A percentile compares a stretch with the other conserved stretches of the same genome.
phyloP scores from a whole-genome alignment of 2,329 filamentous ascomycete genomes.

The Exophiala phaeomuriformis region DNA sequence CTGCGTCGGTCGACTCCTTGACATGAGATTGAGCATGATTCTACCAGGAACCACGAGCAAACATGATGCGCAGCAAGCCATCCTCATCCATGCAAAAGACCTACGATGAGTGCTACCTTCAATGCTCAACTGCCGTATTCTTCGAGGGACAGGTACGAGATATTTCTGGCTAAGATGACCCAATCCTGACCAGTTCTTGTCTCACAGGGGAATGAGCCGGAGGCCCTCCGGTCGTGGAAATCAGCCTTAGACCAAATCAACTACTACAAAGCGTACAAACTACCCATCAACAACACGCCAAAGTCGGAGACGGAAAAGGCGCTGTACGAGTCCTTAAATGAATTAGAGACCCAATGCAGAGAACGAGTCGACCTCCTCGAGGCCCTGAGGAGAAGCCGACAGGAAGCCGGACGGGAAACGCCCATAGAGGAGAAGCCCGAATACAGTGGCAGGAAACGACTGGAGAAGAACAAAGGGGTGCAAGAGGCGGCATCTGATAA shows the following conservation, averaged over 20 bases:
- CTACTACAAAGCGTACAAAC: constrained; percentile 71
- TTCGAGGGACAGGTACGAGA: constrained; percentile 76
- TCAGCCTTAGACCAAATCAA: constrained; percentile 81
- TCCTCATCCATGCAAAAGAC: constrained; percentile 84
- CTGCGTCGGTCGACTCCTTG: background rate
- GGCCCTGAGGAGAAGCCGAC: constrained; percentile 61
- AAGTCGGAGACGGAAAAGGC: constrained; percentile 77
- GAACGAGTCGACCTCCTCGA: constrained; percentile 85
- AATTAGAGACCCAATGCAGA: constrained; percentile 85
- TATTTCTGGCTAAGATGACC: background rate
- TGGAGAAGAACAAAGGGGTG: constrained; percentile 23
- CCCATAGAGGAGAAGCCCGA: constrained; percentile 21
- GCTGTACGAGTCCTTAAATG: constrained; percentile 68
- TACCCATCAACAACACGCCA: constrained; percentile 61
- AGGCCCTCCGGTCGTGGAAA: constrained; percentile 86
- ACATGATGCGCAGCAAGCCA: constrained; percentile 50
- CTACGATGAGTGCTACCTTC: constrained; percentile 92
- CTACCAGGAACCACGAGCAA: constrained; percentile 5
- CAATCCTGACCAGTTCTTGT: background rate
- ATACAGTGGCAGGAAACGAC: constrained; percentile 15
- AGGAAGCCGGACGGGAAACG: constrained; percentile 31
- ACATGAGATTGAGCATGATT: constrained; percentile 17
- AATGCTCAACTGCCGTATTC: constrained; percentile 91
- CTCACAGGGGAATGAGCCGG: constrained; percentile 73
- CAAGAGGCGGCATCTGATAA: constrained; percentile 15